A percentile compares a stretch with the other conserved stretches of the same genome.
Conservation (phyloP, 331 rosid species). For the Dryas integrifolia region DNA sequence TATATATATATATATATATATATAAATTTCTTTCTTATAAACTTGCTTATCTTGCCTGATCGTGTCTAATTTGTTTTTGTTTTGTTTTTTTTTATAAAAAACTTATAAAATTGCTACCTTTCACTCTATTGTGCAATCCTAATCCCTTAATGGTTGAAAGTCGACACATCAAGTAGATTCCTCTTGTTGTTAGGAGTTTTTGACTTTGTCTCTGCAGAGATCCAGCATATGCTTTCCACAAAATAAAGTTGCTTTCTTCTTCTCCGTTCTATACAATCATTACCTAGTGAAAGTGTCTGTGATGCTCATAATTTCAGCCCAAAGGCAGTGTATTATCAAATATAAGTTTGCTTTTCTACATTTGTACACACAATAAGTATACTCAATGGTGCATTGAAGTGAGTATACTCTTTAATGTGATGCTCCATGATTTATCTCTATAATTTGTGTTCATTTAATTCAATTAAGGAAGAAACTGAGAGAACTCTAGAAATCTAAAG, state of each 20-base stretch:
- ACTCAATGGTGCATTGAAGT: not conserved
- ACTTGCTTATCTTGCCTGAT: too few species aligned
- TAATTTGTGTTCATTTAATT: not conserved
- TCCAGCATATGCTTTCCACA: slow-evolving; percentile 1
- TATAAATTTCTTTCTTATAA: too few species aligned
- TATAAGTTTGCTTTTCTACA: not conserved
- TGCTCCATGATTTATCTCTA: not conserved
- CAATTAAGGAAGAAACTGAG: not conserved
- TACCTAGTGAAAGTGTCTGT: not conserved
- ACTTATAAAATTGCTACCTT: too few species aligned
- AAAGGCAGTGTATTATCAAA: not conserved
- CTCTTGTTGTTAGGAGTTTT: not conserved
- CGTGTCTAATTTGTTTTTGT: not conserved
- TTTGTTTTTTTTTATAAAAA: not conserved
- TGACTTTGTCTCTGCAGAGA: not conserved
- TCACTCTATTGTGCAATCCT: not conserved
- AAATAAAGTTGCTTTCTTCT: not conserved
- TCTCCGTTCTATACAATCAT: too few species aligned
- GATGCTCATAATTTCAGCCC: not conserved
- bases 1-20: too few species aligned
- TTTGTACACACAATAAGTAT: not conserved
- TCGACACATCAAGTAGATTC: not conserved
- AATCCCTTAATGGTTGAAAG: not conserved
- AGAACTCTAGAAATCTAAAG: slow-evolving; percentile 2
- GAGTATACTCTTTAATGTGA: not conserved